Percentiles rank a stretch among this genome's conserved stretches.
These are phyloP conservation scores for Kluyveromyces aestuarii DNA, from an alignment of 805 yeast species.

Conservation along the genomic window DNA sequence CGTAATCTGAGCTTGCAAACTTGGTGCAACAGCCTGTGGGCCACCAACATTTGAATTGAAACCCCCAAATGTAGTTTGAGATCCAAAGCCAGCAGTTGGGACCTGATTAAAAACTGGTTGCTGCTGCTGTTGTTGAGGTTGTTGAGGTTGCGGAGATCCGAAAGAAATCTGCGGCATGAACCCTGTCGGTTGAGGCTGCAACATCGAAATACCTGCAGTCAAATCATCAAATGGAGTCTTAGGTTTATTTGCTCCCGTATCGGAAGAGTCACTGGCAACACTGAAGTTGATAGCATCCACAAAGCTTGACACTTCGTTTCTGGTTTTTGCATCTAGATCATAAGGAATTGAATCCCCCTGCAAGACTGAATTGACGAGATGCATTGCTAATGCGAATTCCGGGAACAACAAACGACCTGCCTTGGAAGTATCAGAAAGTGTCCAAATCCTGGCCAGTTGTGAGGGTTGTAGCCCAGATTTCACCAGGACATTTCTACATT, in stretches of 20 bases:
- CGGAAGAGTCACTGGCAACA: constrained; percentile 45
- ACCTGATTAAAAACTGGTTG: background rate
- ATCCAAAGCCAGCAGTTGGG: constrained; percentile 9
- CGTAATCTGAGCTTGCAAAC: constrained; percentile 32
- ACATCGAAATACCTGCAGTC: constrained; percentile 14
- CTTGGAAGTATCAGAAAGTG: constrained; percentile 77
- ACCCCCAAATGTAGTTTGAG: constrained; percentile 32
- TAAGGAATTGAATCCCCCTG: constrained; percentile 74
- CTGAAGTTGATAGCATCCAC: constrained; percentile 81
- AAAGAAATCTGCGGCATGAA: constrained; percentile 30
- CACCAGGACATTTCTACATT: constrained; percentile 71
- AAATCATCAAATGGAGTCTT: constrained; percentile 36
- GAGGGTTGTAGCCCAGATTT: constrained; percentile 70
- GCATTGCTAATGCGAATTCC: constrained; percentile 87
- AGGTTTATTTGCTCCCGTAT: constrained; percentile 4
- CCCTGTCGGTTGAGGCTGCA: constrained; percentile 34
- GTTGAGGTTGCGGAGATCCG: constrained; percentile 8
- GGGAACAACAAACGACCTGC: constrained; percentile 85
- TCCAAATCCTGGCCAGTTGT: constrained; percentile 81
- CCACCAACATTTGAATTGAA: constrained; percentile 29
- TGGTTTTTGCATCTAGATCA: constrained; percentile 59
- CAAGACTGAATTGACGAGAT: constrained; percentile 68
- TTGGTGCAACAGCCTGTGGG: constrained; percentile 4
- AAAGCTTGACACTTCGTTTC: constrained; percentile 79
- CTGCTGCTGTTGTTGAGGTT: background rate